These are phyloP conservation scores for Dryadomyces quercus-mongolicae DNA, from an alignment of 2,329 filamentous ascomycete species.

Conservation along the genomic window DNA sequence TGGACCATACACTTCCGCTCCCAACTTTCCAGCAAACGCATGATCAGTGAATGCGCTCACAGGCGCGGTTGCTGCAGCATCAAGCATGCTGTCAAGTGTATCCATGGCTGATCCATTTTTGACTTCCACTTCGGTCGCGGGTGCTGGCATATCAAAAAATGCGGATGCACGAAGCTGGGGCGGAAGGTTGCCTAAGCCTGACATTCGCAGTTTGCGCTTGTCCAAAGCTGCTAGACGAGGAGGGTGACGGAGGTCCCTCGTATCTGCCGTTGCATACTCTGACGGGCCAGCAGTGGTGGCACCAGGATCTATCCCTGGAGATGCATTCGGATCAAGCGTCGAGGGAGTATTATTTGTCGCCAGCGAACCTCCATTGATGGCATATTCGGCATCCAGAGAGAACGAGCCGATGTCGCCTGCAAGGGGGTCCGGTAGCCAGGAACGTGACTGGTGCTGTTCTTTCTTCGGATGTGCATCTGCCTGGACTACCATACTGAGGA, in stretches of 20 bases:
- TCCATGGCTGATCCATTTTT: slow-evolving; percentile 75
- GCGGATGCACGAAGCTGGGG: slow-evolving; percentile 81
- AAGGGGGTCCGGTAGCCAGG: slow-evolving; percentile 36
- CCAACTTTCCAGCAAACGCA: slow-evolving; percentile 64
- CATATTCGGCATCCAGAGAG: neutral
- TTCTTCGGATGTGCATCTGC: slow-evolving; percentile 4
- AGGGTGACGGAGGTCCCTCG: slow-evolving; percentile 16
- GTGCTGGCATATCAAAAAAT: slow-evolving; percentile 65
- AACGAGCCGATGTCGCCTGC: slow-evolving; percentile 19
- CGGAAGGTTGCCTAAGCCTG: slow-evolving; percentile 43
- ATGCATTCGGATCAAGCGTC: neutral
- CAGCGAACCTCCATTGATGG: too few relatives aligned
- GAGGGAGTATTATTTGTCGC: neutral
- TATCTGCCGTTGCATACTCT: slow-evolving; percentile 1
- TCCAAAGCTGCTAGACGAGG: slow-evolving; percentile 18
- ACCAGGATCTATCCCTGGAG: neutral
- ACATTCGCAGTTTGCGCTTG: slow-evolving; percentile 26
- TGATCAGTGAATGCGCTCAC: slow-evolving; percentile 89
- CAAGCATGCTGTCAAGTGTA: slow-evolving; percentile 82
- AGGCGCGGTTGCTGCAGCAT: slow-evolving; percentile 78
- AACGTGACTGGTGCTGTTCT: slow-evolving; percentile 20
- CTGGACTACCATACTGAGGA: slow-evolving; percentile 50
- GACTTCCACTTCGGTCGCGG: slow-evolving; percentile 38
- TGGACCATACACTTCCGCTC: slow-evolving; percentile 60
- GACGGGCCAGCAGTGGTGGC: neutral